Evolutionary conservation across 495 filamentous ascomycete species (phyloP).

Genomic region (Neurospora pannonica): DNA sequence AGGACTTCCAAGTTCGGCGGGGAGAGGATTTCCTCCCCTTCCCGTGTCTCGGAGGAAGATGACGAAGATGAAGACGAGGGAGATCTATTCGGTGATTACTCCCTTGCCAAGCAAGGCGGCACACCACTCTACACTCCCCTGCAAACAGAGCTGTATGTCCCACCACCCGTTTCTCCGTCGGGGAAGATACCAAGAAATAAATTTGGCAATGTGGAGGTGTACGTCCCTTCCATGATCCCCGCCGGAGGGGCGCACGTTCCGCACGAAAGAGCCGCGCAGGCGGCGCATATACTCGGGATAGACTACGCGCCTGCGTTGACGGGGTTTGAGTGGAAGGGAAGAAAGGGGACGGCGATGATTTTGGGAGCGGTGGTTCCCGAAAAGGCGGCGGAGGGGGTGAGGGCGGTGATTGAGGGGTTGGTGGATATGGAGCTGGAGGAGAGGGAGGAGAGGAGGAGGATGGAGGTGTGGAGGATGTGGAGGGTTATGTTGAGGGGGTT

Average conservation of each 20-base stretch:
- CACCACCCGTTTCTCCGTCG: slow-evolving; percentile 58
- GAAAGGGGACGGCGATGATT: slow-evolving; percentile 70
- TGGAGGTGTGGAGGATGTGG: slow-evolving; percentile 62
- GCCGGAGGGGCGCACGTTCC: slow-evolving; percentile 59
- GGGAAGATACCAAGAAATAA: slow-evolving; percentile 76
- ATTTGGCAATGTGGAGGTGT: slow-evolving; percentile 86
- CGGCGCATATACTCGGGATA: slow-evolving; percentile 67
- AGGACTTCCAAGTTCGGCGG: slow-evolving; percentile 16
- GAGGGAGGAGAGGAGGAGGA: slow-evolving; percentile 45
- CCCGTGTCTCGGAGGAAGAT: slow-evolving; percentile 6
- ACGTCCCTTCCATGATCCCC: slow-evolving; percentile 88
- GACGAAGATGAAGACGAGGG: slow-evolving; percentile 33
- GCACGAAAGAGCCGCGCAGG: slow-evolving; percentile 56
- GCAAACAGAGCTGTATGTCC: slow-evolving; percentile 67
- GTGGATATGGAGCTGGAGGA: slow-evolving; percentile 49
- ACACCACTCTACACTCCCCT: slow-evolving; percentile 59
- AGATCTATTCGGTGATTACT: slow-evolving; percentile 28
- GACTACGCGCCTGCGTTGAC: slow-evolving; percentile 87
- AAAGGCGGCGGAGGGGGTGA: slow-evolving; percentile 62
- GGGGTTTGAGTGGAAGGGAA: slow-evolving; percentile 76
- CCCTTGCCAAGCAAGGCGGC: slow-evolving; percentile 16
- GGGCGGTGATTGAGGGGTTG: slow-evolving; percentile 55
- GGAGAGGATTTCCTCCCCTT: slow-evolving; percentile 8
- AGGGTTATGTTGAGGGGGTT: slow-evolving; percentile 63
- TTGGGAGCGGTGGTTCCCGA: slow-evolving; percentile 65